Base-by-base conservation (phyloP, 2,329 filamentous ascomycete genomes). In the Clathrospora elynae region DNA sequence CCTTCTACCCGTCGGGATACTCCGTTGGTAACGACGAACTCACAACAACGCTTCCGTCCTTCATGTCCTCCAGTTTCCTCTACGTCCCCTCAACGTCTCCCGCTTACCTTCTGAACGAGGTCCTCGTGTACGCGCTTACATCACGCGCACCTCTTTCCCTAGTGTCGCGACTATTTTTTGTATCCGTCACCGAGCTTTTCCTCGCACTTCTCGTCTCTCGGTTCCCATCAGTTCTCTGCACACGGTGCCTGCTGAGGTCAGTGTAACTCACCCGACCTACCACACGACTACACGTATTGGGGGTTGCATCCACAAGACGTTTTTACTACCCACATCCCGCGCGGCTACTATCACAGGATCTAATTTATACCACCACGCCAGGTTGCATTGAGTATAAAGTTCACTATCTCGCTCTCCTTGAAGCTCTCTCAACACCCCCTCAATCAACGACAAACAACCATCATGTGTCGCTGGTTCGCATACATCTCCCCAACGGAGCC, bases 401-500 rank as follows among this genome's bases (percentile, higher is more conserved):
- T n/a, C n/a, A n/a, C n/a, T n/a, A n/a, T n/a, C n/a, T n/a, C n/a
- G n/a, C n/a, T n/a, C n/a, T n/a, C n/a, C n/a, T n/a, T n/a, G n/a
- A n/a, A n/a, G n/a, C n/a, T n/a, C n/a, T n/a, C n/a, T n/a, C n/a
- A 20, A 34, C 2, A 25, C 9, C 10, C 28, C 12, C 29, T 12
- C 2, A 17, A 5, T 20, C 14, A 11, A 35, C 18, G 22, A 12
- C 9, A 11, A 18, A 5, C 17, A 22, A 7, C n/a, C 35, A 55
- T 13, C 26, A 77, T 74, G 73, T 74, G 72, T 64, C 77, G 78
- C 22, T 81, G 78, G 78, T 80, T 81, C 51, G 78, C 77, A 13
- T 81, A 81, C 55, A 73, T 81, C 42, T 78, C 76, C 1, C 69
- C 72, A 1, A 71, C 66, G 0, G 78, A 81, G 64, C 74, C 76